These are phyloP conservation scores for Phytophthora sp. DNA, from an alignment of 352 stramenopile species.

Conservation along the genomic window DNA sequence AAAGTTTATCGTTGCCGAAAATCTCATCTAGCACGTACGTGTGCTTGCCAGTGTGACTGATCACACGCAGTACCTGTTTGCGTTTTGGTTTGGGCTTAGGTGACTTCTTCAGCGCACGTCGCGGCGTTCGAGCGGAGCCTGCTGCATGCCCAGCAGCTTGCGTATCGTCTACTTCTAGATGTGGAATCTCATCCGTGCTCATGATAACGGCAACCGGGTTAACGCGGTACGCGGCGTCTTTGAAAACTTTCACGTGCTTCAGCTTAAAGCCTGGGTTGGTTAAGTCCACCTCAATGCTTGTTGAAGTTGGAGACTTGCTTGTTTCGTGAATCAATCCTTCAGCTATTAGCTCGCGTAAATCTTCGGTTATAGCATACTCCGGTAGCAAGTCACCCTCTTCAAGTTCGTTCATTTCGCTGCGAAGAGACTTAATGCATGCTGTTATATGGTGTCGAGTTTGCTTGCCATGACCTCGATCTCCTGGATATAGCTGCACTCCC, in stretches of 20 bases:
- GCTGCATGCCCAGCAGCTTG: background rate
- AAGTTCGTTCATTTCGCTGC: conserved; percentile 16
- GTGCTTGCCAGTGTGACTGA: conserved; percentile 1
- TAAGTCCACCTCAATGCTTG: conserved; percentile 35
- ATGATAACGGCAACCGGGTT: conserved; percentile 55
- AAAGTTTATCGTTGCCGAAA: conserved; percentile 34
- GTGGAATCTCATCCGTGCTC: conserved; percentile 41
- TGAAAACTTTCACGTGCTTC: conserved; percentile 42
- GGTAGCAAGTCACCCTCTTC: conserved; percentile 39
- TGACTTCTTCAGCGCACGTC: conserved; percentile 43
- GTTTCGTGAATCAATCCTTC: conserved; percentile 1
- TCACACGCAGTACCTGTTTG: conserved; percentile 6
- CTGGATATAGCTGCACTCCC: conserved; percentile 14
- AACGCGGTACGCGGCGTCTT: conserved; percentile 46
- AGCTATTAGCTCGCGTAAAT: conserved; percentile 21
- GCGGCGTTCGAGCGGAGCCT: background rate
- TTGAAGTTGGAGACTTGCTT: background rate
- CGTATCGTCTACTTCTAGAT: background rate
- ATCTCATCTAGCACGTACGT: conserved; percentile 45
- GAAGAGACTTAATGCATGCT: conserved; percentile 28
- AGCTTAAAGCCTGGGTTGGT: conserved; percentile 35
- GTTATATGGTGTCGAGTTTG: conserved; percentile 17
- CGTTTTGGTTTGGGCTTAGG: conserved; percentile 43
- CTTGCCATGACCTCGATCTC: conserved; percentile 6
- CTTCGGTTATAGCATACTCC: conserved; percentile 32